Conservation (phyloP, 2,329 filamentous ascomycete species). For the Corynespora cassiicola region DNA sequence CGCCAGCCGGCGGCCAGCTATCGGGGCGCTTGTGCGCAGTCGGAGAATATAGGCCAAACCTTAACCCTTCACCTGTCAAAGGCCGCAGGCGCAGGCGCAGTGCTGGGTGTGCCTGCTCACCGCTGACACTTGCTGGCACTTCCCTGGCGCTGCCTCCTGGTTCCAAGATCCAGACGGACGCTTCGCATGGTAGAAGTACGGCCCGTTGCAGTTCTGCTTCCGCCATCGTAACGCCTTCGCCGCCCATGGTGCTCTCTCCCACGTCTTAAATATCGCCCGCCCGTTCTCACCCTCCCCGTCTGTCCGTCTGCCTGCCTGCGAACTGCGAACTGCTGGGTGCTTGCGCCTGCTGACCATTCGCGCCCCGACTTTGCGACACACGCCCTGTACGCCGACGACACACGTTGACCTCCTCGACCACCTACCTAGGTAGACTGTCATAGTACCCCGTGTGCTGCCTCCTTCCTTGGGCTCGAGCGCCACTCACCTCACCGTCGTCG, state of each 20-base stretch:
- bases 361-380: constrained; percentile 20
- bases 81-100: constrained; percentile 35
- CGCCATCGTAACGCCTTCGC: constrained; percentile 40
- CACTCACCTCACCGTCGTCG: no score
- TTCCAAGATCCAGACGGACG: constrained; percentile 34
- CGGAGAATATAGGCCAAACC: constrained; percentile 48
- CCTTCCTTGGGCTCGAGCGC: no score
- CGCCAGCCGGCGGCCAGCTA: constrained; percentile 26
- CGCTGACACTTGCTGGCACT: constrained; percentile 33
- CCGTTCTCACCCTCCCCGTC: constrained; percentile 31
- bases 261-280: constrained; percentile 36
- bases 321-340: constrained; percentile 41
- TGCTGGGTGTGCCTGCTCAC: constrained; percentile 35
- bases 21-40: constrained; percentile 34
- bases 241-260: constrained; percentile 23
- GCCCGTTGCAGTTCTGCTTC: constrained; percentile 48
- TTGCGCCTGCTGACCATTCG: constrained; percentile 31
- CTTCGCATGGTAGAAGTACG: constrained; percentile 42
- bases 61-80: constrained; percentile 46
- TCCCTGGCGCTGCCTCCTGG: constrained; percentile 29
- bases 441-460: constrained; percentile 12
- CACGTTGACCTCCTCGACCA: no score
- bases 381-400: constrained; percentile 26
- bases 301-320: no score
- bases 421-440: constrained; percentile 20